Base-by-base conservation (phyloP, 1,284 basidiomycete species). In the Apiotrichum sp. region DNA sequence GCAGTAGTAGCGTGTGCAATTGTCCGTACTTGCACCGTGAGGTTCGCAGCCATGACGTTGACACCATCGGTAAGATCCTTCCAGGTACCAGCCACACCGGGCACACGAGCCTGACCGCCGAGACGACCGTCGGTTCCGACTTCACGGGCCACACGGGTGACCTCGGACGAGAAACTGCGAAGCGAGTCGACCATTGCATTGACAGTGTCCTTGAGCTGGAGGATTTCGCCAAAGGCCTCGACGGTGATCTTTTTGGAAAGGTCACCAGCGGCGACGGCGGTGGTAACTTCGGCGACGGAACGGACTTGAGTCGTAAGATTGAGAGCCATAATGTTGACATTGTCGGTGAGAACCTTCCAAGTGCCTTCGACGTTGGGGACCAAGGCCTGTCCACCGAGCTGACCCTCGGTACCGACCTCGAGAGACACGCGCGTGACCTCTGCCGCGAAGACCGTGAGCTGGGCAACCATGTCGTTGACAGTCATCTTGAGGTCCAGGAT, bases 251-350 rank as follows among this genome's bases (percentile, higher is more conserved):
- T 86, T 75, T 90, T 88, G 64, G 82, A 84, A 52, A 98, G 79
- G 70, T 98, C 91, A 55, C 96, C 96, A 58, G 86, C 81, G 0
- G 96, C 95, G 61, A 98, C 95, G 46, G 91, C 92, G 66, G 93
- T 97, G n/a, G 95, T 98, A 39, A 98, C 95, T 69, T 90, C 86
- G 1, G 95, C 95, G 56, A 98, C 93, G 53, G 89, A 92, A 59
- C 93, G 87, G 60, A 98, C 95, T 82, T 98, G 95, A 62, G 92
- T 88, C 2, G 95, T 98, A 67, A 98, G 79, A 73, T 95, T 96
- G 56, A 70, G 61, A 14, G 73, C 72, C 74, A 75, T 75, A 58
- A 89, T 81, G 73, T 93, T 93, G 64, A 93, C 88, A 78, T 89
- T 95, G 74, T 96, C 91, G 52, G 92, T 95, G 75, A 97, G 80